Conservation (phyloP, 306 rosid species). For the Leucaena leucocephala region DNA sequence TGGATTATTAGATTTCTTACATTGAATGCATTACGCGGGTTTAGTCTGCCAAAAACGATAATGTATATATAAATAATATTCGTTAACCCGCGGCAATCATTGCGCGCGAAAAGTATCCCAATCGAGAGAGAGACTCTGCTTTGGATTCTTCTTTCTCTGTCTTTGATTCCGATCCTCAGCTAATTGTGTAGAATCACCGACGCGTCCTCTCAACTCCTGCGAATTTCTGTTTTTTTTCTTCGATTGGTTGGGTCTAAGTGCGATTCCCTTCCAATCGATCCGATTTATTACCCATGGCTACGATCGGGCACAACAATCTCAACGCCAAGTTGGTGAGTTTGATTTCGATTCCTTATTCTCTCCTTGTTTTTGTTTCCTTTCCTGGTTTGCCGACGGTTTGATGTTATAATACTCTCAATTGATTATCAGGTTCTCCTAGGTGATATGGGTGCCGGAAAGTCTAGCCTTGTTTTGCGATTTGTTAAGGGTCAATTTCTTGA, state of each 20-base stretch:
- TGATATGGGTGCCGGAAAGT: constrained; percentile 70
- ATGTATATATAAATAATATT: too few species aligned
- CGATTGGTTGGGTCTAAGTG: constrained; percentile 31
- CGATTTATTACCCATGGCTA: constrained; percentile 54
- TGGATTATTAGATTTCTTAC: too few species aligned
- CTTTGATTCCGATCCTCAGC: constrained; percentile 21
- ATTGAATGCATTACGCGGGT: too few species aligned
- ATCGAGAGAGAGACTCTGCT: background rate
- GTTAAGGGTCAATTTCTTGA: constrained; percentile 70
- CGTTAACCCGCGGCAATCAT: constrained; percentile 36
- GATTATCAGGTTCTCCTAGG: constrained; percentile 62
- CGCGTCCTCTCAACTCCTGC: too few species aligned
- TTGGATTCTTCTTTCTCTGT: constrained; percentile 7
- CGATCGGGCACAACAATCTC: constrained; percentile 62
- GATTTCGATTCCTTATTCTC: constrained; percentile 17
- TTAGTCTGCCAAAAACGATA: too few species aligned
- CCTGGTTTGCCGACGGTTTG: constrained; percentile 1
- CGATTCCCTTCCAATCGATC: constrained; percentile 42
- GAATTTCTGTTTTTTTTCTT: too few species aligned
- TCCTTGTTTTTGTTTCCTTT: background rate
- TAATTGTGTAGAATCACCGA: too few species aligned
- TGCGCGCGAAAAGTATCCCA: constrained; percentile 36
- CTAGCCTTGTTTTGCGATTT: constrained; percentile 68
- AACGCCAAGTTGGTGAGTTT: constrained; percentile 59
- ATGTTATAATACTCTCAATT: constrained; percentile 16